Evolutionary conservation across 179 eudicot species (phyloP).

Genomic region (Heliamphora pulchella): DNA sequence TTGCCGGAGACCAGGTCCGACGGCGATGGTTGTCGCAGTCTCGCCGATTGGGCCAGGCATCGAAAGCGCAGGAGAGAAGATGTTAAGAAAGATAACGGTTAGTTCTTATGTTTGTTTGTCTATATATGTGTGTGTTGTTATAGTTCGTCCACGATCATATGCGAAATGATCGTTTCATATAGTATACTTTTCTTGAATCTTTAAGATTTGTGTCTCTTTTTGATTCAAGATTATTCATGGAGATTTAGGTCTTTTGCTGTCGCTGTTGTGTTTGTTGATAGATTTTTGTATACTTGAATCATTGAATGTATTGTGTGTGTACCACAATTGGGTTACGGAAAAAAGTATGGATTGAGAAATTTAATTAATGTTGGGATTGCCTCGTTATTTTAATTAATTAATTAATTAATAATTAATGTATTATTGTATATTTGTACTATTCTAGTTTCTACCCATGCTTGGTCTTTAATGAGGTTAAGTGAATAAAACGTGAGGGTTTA

Average conservation of each 20-base stretch:
- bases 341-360: no score
- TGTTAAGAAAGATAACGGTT: slow-evolving; percentile 47
- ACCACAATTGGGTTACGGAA: no score
- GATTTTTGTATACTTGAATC: not conserved
- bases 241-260: not conserved
- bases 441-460: no score
- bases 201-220: not conserved
- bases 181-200: not conserved
- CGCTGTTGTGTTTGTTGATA: not conserved
- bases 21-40: slow-evolving; percentile 43
- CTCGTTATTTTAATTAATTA: no score
- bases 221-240: not conserved
- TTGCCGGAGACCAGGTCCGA: slow-evolving; percentile 38
- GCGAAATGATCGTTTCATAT: not conserved
- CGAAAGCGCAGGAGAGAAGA: slow-evolving; percentile 78
- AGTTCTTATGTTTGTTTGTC: not conserved
- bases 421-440: no score
- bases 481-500: no score
- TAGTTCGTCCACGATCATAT: not conserved
- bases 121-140: not conserved
- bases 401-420: no score
- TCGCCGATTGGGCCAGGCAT: slow-evolving; percentile 80
- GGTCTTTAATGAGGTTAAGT: no score
- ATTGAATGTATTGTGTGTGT: no score
- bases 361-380: no score